These are phyloP conservation scores for Pyrus hybrid DNA, from an alignment of 331 rosid genomes.

Conservation along the genomic window DNA sequence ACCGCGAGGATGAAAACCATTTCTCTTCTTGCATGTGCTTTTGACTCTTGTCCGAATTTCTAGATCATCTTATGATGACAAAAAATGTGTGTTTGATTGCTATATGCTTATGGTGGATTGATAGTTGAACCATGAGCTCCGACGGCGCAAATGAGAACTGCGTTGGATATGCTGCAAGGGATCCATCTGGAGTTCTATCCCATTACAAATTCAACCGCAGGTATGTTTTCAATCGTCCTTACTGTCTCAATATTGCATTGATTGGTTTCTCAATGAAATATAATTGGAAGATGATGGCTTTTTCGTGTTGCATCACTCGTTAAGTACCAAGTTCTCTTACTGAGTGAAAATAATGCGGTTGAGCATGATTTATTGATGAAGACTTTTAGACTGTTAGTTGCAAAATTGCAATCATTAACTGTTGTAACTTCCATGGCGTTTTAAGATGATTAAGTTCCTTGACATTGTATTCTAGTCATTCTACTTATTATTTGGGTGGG, in stretches of 20 bases:
- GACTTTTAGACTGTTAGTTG: neutral
- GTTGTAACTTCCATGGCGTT: neutral
- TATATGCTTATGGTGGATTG: neutral
- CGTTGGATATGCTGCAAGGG: constrained; percentile 88
- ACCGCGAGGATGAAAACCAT: too few species aligned
- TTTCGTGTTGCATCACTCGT: neutral
- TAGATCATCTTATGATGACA: too few species aligned
- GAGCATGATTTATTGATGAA: neutral
- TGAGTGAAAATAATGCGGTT: neutral
- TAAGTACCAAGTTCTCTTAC: neutral
- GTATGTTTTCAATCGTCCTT: constrained; percentile 9
- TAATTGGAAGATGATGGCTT: neutral
- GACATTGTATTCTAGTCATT: neutral
- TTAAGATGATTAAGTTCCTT: neutral
- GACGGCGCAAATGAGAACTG: constrained; percentile 31
- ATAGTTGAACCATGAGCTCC: constrained; percentile 35
- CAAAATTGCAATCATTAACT: neutral
- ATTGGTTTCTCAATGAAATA: neutral
- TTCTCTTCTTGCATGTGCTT: neutral
- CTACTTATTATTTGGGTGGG: neutral
- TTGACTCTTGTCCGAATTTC: too few species aligned
- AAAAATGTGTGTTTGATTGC: neutral
- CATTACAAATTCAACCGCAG: constrained; percentile 71
- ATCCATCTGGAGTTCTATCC: constrained; percentile 66
- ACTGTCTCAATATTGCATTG: neutral